Conservation (phyloP, 202 grass and related monocot species). For the Schoenoplectus tabernaemontani region DNA sequence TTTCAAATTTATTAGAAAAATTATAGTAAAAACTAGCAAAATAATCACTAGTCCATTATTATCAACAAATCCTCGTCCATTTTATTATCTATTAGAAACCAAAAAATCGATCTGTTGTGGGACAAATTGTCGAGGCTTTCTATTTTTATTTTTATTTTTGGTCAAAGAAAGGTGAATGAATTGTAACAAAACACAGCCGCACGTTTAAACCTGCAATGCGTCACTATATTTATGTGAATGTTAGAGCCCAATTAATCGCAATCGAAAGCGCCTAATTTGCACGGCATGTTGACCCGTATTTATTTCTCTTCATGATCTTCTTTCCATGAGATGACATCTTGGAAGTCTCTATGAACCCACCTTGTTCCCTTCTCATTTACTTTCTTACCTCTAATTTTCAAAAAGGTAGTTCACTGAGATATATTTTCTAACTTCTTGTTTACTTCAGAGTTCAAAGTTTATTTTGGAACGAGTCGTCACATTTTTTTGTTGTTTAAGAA, state of each 20-base stretch:
- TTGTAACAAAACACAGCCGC: neutral
- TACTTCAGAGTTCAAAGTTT: neutral
- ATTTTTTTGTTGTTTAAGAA: neutral
- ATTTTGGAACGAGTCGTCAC: neutral
- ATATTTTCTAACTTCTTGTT: neutral
- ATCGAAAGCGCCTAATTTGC: neutral
- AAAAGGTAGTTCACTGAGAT: neutral
- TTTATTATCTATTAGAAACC: too few species aligned
- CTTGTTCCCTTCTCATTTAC: neutral
- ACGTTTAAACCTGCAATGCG: neutral
- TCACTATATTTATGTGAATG: neutral
- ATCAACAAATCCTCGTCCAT: too few species aligned
- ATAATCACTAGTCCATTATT: too few species aligned
- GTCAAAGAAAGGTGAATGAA: neutral
- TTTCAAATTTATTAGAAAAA: too few species aligned
- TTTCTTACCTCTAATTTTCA: neutral
- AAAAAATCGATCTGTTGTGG: too few species aligned
- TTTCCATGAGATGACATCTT: neutral
- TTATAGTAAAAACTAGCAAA: too few species aligned
- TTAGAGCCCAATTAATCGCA: neutral
- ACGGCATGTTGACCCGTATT: constrained; percentile 11
- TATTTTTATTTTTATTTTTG: too few species aligned
- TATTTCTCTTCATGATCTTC: neutral
- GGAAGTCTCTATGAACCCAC: neutral
- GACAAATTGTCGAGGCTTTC: too few species aligned